Evolutionary conservation across 805 yeast species (phyloP).

Genomic region (Yamadazyma sp.): DNA sequence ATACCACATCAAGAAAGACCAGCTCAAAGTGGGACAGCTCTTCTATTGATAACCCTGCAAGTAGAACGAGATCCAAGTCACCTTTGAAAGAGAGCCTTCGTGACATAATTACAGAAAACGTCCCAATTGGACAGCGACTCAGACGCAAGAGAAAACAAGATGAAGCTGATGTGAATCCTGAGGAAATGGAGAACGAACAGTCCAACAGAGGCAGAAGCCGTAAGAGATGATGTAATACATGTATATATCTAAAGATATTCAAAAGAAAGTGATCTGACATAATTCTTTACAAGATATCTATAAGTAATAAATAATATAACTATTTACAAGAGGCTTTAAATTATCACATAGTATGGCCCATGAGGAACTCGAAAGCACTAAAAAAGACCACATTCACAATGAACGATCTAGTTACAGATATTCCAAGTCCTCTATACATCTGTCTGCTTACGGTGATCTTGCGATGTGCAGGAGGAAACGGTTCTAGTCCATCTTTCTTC

Average conservation of each 20-base stretch:
- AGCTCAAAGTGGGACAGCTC: conserved; percentile 2
- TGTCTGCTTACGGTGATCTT: conserved; percentile 38
- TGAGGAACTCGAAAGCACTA: conserved; percentile 64
- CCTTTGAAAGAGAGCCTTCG: conserved; percentile 29
- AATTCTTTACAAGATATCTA: no score
- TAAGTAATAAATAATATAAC: conserved; percentile 7
- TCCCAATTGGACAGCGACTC: conserved; percentile 11
- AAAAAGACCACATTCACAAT: conserved; percentile 75
- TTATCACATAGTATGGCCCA: conserved; percentile 52
- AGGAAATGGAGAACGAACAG: conserved; percentile 11
- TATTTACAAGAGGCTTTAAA: no score
- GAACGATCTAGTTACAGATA: conserved; percentile 69
- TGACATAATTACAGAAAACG: conserved; percentile 19
- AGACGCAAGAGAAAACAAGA: conserved; percentile 14
- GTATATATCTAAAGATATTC: conserved; percentile 4
- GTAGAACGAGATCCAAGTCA: conserved; percentile 35
- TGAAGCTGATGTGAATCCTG: conserved; percentile 1
- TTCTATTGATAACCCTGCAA: conserved; percentile 26
- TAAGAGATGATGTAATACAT: conserved; percentile 11
- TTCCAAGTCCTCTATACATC: conserved; percentile 76
- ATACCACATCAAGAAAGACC: no score
- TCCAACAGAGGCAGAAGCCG: conserved; percentile 18
- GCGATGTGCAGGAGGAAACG: conserved; percentile 31
- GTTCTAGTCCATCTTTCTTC: conserved; percentile 45
- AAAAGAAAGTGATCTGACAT: no score